phyloP scores from a whole-genome alignment of 176 grass and related monocot species.

The Otatea glauca region DNA sequence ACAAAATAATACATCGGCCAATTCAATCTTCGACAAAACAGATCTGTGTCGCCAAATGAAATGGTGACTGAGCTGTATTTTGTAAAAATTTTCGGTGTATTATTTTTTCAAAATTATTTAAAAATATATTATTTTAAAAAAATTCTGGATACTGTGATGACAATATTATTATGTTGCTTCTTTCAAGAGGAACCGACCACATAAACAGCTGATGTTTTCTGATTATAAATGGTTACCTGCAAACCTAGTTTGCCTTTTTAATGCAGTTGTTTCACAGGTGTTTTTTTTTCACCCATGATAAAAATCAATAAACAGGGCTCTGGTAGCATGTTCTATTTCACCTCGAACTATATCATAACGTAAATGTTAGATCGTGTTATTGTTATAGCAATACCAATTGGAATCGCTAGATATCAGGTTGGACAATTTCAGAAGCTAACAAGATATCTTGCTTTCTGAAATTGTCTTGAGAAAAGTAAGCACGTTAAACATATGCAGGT shows the following conservation, averaged over 20 bases:
- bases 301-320: constrained; percentile 5
- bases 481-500: constrained; percentile 59
- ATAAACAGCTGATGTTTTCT: constrained; percentile 9
- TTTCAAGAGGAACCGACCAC: constrained; percentile 38
- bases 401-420: neutral
- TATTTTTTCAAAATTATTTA: too few relatives aligned
- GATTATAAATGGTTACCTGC: constrained; percentile 19
- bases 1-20: too few relatives aligned
- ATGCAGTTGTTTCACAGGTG: neutral
- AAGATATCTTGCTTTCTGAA: constrained; percentile 51
- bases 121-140: too few relatives aligned
- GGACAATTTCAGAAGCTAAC: constrained; percentile 12
- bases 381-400: constrained; percentile 21
- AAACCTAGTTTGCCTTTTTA: constrained; percentile 2
- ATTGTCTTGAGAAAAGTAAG: constrained; percentile 32
- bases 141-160: constrained; percentile 22
- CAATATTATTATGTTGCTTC: constrained; percentile 41
- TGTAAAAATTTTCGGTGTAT: too few relatives aligned
- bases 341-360: neutral
- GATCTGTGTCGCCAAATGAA: too few relatives aligned
- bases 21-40: too few relatives aligned
- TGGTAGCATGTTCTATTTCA: constrained; percentile 15
- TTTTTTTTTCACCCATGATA: neutral
- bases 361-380: neutral
- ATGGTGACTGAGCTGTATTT: too few relatives aligned